phyloP scores from a whole-genome alignment of 2,329 filamentous ascomycete genomes.

The Chalaropsis thielavioides region DNA sequence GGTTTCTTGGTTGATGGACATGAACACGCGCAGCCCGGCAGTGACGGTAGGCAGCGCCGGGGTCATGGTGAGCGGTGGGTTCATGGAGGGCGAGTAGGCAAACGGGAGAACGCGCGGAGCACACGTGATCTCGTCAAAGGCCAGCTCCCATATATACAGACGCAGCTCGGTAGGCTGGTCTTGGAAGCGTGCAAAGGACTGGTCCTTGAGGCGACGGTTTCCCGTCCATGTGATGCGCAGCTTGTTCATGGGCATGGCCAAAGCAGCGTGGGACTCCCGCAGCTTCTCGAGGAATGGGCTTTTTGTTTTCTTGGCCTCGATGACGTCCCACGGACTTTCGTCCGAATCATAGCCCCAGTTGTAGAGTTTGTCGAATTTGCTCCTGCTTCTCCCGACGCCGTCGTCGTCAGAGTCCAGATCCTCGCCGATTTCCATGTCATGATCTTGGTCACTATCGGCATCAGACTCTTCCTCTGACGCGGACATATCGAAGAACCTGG shows the following conservation, averaged over 20 bases:
- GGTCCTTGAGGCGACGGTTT: neutral
- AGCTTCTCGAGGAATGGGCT: neutral
- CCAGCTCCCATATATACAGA: constrained; percentile 11
- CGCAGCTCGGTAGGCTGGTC: constrained; percentile 7
- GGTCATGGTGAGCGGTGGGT: neutral
- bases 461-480: constrained; percentile 8
- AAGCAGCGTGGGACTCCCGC: neutral
- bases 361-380: neutral
- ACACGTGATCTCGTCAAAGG: constrained; percentile 7
- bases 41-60: neutral
- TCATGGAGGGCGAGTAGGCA: neutral
- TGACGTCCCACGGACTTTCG: neutral
- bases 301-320: neutral
- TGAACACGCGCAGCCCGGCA: constrained; percentile 4
- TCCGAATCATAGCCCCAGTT: constrained; percentile 2
- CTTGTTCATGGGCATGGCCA: neutral
- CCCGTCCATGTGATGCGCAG: constrained; percentile 8
- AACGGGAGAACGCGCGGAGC: constrained; percentile 5
- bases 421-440: neutral
- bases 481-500: constrained; percentile 7
- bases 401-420: neutral
- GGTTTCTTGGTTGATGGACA: constrained; percentile 12
- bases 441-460: neutral
- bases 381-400: neutral
- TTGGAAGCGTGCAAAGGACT: constrained; percentile 5